Evolutionary conservation across 345 rosid genomes (phyloP).

Genomic region (Passiflora organensis): DNA sequence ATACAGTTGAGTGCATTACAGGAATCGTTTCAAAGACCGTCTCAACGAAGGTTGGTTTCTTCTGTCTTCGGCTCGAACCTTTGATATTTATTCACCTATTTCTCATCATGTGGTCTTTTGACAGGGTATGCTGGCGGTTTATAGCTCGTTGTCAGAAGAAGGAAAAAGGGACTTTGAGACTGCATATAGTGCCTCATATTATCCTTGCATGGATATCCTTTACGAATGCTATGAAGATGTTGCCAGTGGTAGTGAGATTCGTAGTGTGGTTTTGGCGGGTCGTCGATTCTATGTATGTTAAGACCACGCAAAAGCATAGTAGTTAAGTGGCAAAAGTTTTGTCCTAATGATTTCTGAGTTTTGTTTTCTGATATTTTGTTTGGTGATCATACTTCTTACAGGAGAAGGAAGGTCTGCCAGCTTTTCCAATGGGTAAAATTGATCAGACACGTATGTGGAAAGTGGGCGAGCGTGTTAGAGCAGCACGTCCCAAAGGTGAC

Average conservation of each 20-base stretch:
- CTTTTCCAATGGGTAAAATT: constrained; percentile 96
- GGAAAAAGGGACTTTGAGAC: constrained; percentile 68
- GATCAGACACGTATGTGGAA: constrained; percentile 98
- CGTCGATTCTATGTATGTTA: constrained; percentile 72
- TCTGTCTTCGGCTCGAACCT: neutral
- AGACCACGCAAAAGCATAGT: neutral
- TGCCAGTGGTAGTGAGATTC: constrained; percentile 73
- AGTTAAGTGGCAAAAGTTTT: neutral
- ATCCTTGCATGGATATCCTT: constrained; percentile 84
- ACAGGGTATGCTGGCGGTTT: constrained; percentile 64
- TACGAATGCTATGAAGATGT: constrained; percentile 92
- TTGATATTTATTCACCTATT: neutral
- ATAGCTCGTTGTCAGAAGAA: constrained; percentile 68
- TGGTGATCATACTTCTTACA: constrained; percentile 20
- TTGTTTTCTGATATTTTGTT: neutral
- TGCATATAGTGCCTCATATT: constrained; percentile 72
- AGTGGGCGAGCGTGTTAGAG: constrained; percentile 75
- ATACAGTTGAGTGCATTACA: constrained; percentile 88
- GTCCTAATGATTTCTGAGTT: neutral
- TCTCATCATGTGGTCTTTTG: neutral
- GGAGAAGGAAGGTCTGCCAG: constrained; percentile 94
- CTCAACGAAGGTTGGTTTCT: constrained; percentile 57
- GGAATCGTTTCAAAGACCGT: constrained; percentile 73
- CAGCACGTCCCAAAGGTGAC: constrained; percentile 63
- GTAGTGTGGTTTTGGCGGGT: constrained; percentile 87